phyloP scores from a whole-genome alignment of 116 monocot species.

The Iris pallida region DNA sequence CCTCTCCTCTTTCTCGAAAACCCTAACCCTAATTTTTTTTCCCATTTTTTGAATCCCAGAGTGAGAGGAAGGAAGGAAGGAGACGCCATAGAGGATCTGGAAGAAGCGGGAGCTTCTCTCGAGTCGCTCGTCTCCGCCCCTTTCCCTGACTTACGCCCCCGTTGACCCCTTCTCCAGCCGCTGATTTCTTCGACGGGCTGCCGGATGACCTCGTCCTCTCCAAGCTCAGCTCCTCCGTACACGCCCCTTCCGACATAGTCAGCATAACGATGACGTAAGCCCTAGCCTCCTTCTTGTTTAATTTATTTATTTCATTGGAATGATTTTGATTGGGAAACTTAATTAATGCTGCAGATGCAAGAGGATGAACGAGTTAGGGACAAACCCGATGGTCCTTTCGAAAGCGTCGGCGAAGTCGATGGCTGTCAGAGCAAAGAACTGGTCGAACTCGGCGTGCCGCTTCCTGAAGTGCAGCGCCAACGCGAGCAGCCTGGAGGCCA shows the following conservation, averaged over 20 bases:
- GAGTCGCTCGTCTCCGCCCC: too few relatives aligned
- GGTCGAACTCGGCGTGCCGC: conserved; percentile 43
- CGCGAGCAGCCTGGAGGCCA: conserved; percentile 47
- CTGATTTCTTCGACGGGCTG: conserved; percentile 42
- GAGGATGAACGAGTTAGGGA: conserved; percentile 36
- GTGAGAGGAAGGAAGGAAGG: too few relatives aligned
- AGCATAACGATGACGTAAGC: conserved; percentile 33
- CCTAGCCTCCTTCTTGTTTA: not conserved
- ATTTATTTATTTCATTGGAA: not conserved
- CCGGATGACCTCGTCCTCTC: conserved; percentile 62
- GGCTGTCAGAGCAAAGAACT: conserved; percentile 33
- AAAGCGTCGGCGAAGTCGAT: conserved; percentile 31
- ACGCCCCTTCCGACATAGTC: conserved; percentile 39
- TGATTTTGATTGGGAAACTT: not conserved
- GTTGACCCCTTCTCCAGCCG: too few relatives aligned
- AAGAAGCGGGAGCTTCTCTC: too few relatives aligned
- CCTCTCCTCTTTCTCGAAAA: too few relatives aligned
- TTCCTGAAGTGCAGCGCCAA: conserved; percentile 44
- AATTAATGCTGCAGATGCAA: conserved; percentile 31
- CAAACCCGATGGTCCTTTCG: conserved; percentile 26
- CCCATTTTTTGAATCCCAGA: too few relatives aligned
- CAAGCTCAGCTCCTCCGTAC: conserved; percentile 34
- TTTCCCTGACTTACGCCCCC: too few relatives aligned
- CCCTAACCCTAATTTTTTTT: too few relatives aligned
- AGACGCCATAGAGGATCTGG: too few relatives aligned